Evolutionary conservation across 1,139 yeast species (phyloP).

Genomic region (Suhomyces anneliseae): DNA sequence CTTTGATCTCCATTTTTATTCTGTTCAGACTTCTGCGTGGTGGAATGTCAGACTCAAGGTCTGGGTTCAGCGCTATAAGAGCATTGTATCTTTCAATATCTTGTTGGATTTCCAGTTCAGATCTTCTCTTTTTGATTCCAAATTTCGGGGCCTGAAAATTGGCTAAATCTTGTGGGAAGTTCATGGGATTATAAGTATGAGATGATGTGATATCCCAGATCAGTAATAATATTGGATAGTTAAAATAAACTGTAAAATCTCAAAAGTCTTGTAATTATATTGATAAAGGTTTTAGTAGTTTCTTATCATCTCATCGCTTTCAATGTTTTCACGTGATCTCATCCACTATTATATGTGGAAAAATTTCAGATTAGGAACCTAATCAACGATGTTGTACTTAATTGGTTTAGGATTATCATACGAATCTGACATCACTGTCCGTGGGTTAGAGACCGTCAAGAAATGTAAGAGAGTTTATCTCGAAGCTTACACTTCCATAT

Average conservation of each 20-base stretch:
- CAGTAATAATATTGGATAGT: too few relatives aligned
- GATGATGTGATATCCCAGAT: too few relatives aligned
- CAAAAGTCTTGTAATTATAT: neutral
- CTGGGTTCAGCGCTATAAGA: slow-evolving; percentile 17
- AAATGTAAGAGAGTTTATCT: slow-evolving; percentile 85
- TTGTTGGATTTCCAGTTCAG: slow-evolving; percentile 16
- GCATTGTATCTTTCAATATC: slow-evolving; percentile 24
- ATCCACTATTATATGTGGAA: slow-evolving; percentile 1
- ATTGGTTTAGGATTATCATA: slow-evolving; percentile 91
- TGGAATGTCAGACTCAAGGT: slow-evolving; percentile 29
- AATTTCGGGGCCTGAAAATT: neutral
- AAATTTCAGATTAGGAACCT: slow-evolving; percentile 5
- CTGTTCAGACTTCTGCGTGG: slow-evolving; percentile 18
- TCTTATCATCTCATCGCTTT: neutral
- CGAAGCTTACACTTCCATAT: slow-evolving; percentile 92
- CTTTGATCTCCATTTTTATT: neutral
- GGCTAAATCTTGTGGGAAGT: neutral
- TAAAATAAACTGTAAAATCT: too few relatives aligned
- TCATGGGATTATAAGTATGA: neutral
- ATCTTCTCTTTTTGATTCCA: slow-evolving; percentile 8
- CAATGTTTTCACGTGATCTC: slow-evolving; percentile 8
- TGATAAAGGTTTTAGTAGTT: neutral
- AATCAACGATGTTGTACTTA: slow-evolving; percentile 67
- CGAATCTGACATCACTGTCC: slow-evolving; percentile 87
- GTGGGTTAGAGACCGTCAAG: slow-evolving; percentile 84